A percentile compares a stretch with the other conserved stretches of the same genome.
Conservation (phyloP, 2,329 filamentous ascomycete genomes). For the Ophiocordyceps camponoti-leonardi region DNA sequence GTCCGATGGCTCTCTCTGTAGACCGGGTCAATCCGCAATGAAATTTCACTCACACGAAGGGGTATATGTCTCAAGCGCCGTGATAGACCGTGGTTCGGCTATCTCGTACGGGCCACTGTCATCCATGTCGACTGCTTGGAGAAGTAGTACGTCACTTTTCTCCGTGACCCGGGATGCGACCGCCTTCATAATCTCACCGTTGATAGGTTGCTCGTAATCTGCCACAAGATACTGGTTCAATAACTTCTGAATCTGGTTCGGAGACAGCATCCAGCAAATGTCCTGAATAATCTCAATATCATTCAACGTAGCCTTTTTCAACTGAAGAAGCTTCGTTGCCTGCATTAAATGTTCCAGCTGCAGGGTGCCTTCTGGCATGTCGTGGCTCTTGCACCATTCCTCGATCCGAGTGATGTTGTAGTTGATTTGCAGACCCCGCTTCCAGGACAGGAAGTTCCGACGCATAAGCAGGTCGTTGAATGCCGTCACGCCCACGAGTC, state of each 20-base stretch:
- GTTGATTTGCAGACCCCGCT: conserved; percentile 97
- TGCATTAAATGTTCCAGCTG: conserved; percentile 99
- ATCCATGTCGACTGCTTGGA: conserved; percentile 96
- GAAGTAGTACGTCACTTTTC: conserved; percentile 88
- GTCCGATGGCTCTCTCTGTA: not conserved
- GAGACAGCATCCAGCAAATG: conserved; percentile 99
- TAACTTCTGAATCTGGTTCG: conserved; percentile 97
- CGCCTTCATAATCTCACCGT: conserved; percentile 99
- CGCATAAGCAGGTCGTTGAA: conserved; percentile 98
- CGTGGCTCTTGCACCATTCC: conserved; percentile 99
- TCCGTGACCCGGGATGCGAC: conserved; percentile 93
- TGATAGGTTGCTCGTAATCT: conserved; percentile 98
- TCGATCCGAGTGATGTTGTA: conserved; percentile 99
- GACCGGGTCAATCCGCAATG: not conserved
- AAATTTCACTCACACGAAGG: conserved; percentile 60
- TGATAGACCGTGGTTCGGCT: conserved; percentile 89
- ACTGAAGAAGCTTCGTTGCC: conserved; percentile 92
- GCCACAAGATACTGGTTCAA: conserved; percentile 97
- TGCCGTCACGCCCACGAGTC: conserved; percentile 86
- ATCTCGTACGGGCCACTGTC: conserved; percentile 98
- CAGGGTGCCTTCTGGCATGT: conserved; percentile 95
- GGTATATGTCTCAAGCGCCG: conserved; percentile 92
- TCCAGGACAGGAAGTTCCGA: conserved; percentile 97
- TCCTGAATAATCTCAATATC: conserved; percentile 99
- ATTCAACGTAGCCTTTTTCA: conserved; percentile 97